Evolutionary conservation across 192 early-diverging fungal species (phyloP).

Genomic region (Pilobolus umbonatus): DNA sequence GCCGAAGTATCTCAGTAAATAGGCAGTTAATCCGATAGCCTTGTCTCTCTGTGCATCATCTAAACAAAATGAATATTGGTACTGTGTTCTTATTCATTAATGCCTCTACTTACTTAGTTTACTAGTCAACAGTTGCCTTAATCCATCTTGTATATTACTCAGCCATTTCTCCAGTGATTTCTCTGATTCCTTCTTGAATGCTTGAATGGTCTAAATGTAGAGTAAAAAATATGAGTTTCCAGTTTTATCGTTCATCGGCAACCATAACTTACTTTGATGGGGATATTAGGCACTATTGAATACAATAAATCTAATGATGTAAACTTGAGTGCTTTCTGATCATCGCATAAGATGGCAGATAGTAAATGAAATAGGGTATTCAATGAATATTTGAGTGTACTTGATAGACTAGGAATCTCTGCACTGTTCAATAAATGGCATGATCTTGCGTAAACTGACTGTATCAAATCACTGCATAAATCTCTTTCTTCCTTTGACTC

Average conservation of each 20-base stretch:
- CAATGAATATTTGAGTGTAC: slow-evolving; percentile 15
- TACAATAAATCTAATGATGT: slow-evolving; percentile 28
- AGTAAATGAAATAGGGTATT: slow-evolving; percentile 19
- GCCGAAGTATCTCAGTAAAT: slow-evolving; percentile 32
- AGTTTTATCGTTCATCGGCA: not conserved
- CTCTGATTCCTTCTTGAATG: slow-evolving; percentile 13
- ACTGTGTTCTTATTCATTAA: not conserved
- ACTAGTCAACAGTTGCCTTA: slow-evolving; percentile 35
- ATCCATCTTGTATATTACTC: slow-evolving; percentile 22
- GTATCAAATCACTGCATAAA: slow-evolving; percentile 20
- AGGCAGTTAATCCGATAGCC: slow-evolving; percentile 20
- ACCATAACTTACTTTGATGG: slow-evolving; percentile 13
- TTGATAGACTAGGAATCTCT: slow-evolving; percentile 14
- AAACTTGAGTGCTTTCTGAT: slow-evolving; percentile 37
- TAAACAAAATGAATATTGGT: slow-evolving; percentile 2
- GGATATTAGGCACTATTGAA: slow-evolving; percentile 14
- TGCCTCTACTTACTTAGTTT: slow-evolving; percentile 28
- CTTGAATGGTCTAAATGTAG: slow-evolving; percentile 4
- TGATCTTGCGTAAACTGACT: slow-evolving; percentile 10
- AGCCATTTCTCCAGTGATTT: slow-evolving; percentile 15
- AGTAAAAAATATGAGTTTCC: not conserved
- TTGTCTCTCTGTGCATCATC: slow-evolving; percentile 28
- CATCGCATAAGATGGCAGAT: slow-evolving; percentile 15
- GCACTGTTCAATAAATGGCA: slow-evolving; percentile 14
- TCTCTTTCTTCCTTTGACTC: slow-evolving; percentile 23